Percentiles rank a stretch among this genome's conserved stretches.
Conservation (phyloP, 2,329 filamentous ascomycete genomes). For the Fusarium ramigenum region DNA sequence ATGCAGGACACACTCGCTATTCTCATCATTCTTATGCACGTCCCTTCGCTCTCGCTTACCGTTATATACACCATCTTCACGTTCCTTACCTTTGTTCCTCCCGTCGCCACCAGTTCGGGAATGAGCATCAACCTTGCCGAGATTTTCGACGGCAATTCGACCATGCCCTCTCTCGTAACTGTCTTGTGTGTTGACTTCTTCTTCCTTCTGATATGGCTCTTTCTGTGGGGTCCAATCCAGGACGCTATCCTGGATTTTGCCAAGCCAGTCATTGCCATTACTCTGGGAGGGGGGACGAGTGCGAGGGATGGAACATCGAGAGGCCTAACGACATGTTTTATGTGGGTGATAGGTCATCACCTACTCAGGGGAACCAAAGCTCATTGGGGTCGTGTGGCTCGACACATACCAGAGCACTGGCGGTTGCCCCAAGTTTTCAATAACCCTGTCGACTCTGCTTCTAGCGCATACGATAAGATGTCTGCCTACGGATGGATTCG, state of each 20-base stretch:
- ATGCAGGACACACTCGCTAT: slow-evolving; percentile 96
- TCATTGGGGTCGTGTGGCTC: slow-evolving; percentile 58
- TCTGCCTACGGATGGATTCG: slow-evolving; percentile 72
- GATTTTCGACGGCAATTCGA: slow-evolving; percentile 87
- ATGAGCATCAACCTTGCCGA: slow-evolving; percentile 87
- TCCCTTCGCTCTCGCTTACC: slow-evolving; percentile 87
- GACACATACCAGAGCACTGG: slow-evolving; percentile 58
- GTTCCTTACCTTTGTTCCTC: slow-evolving; percentile 89
- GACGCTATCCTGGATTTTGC: slow-evolving; percentile 89
- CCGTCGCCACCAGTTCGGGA: slow-evolving; percentile 79
- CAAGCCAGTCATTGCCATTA: slow-evolving; percentile 92
- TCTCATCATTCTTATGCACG: slow-evolving; percentile 92
- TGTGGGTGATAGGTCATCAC: slow-evolving; percentile 70
- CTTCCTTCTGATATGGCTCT: slow-evolving; percentile 85
- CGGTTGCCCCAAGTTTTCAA: slow-evolving; percentile 56
- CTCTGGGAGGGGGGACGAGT: slow-evolving; percentile 82
- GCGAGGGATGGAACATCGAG: slow-evolving; percentile 74
- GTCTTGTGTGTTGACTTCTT: slow-evolving; percentile 85
- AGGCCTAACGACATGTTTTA: slow-evolving; percentile 76
- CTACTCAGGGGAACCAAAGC: slow-evolving; percentile 59
- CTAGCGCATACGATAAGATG: slow-evolving; percentile 63
- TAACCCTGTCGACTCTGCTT: slow-evolving; percentile 56
- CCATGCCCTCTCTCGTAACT: slow-evolving; percentile 85
- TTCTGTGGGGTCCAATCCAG: slow-evolving; percentile 87
- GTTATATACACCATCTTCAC: slow-evolving; percentile 93